Conservation (phyloP, 2,329 filamentous ascomycete genomes). For the Fusarium mexicanum region DNA sequence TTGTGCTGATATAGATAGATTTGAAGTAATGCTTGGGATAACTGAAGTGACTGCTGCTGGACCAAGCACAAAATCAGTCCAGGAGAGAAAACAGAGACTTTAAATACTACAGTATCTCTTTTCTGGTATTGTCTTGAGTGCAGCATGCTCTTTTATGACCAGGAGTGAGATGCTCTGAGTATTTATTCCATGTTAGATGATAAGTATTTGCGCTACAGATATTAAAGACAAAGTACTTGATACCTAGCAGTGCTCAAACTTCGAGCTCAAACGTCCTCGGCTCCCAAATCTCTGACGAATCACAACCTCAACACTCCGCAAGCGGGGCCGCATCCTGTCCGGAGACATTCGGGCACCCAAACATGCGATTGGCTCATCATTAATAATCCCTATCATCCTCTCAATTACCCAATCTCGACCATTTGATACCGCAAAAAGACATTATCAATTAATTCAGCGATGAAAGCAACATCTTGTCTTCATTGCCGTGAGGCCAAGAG, state of each 20-base stretch:
- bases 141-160: neutral
- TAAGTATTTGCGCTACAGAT: rapidly evolving
- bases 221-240: rapidly evolving
- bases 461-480: slow-evolving; percentile 2
- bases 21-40: neutral
- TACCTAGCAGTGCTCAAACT: rapidly evolving
- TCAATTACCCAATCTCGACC: neutral
- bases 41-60: neutral
- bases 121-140: neutral
- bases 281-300: neutral
- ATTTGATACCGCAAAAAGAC: neutral
- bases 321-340: neutral
- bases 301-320: neutral
- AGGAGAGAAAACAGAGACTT: neutral
- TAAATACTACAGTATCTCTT: neutral
- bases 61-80: too few species aligned
- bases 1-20: neutral
- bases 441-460: neutral
- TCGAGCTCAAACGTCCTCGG: neutral
- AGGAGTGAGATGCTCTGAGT: rapidly evolving
- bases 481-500: slow-evolving; percentile 1
- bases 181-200: rapidly evolving
- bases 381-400: neutral
- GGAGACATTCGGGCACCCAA: neutral
- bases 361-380: neutral